Percentiles rank a stretch among this genome's conserved stretches.
phyloP scores from a whole-genome alignment of 371 early-diverging fungal species.

The Mucor saturninus region DNA sequence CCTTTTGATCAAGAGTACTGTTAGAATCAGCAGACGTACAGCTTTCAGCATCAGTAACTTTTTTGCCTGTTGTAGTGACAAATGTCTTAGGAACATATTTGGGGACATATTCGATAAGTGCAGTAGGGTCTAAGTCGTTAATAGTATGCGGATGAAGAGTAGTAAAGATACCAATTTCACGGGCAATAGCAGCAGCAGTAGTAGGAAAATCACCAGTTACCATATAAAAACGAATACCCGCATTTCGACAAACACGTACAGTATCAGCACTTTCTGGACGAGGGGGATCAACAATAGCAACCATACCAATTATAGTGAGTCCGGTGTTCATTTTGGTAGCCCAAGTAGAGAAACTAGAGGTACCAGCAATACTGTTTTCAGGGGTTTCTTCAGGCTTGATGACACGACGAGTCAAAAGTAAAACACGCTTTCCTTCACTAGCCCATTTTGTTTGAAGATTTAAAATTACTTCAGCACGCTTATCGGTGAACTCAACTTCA shows the following conservation, averaged over 20 bases:
- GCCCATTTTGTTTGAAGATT: constrained; percentile 64
- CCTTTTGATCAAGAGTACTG: too few relatives aligned
- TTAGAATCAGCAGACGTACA: too few relatives aligned
- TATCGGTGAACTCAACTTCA: constrained; percentile 46
- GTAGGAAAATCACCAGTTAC: constrained; percentile 98
- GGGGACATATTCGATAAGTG: too few relatives aligned
- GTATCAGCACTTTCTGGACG: constrained; percentile 89
- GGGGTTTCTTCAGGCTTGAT: constrained; percentile 79
- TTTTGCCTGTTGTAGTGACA: too few relatives aligned
- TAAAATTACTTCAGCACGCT: constrained; percentile 38
- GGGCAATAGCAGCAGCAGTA: constrained; percentile 95
- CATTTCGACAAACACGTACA: constrained; percentile 84
- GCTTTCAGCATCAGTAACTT: too few relatives aligned
- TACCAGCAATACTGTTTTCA: constrained; percentile 59
- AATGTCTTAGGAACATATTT: too few relatives aligned
- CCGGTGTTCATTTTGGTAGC: constrained; percentile 65
- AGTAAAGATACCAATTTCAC: constrained; percentile 92
- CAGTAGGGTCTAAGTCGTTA: neutral
- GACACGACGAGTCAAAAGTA: constrained; percentile 57
- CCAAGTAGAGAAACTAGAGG: constrained; percentile 61
- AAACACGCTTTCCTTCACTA: constrained; percentile 68
- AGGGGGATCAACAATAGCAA: constrained; percentile 97
- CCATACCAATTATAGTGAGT: constrained; percentile 92
- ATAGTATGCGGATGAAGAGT: constrained; percentile 95
- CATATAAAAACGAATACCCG: constrained; percentile 97